Conservation (phyloP, 2,329 filamentous ascomycete species). For the Sporothrix phasma region DNA sequence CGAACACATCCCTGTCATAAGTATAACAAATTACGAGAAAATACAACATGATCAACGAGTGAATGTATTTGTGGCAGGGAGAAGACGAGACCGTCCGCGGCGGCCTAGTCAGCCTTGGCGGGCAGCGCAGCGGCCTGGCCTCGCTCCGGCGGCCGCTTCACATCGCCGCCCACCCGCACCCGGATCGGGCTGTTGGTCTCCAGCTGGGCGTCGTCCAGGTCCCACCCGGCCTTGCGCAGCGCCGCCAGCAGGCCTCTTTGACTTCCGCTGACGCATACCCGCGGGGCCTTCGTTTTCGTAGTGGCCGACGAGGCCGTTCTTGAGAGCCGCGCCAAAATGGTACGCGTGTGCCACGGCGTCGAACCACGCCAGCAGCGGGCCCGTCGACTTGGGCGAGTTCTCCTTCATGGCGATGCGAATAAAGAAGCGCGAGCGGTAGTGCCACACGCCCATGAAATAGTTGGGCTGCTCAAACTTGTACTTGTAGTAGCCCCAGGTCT, state of each 20-base stretch:
- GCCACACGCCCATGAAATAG: slow-evolving; percentile 53
- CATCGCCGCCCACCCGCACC: slow-evolving; percentile 27
- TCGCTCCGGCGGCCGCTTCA: slow-evolving; percentile 22
- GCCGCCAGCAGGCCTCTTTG: slow-evolving; percentile 27
- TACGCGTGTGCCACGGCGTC: slow-evolving; percentile 34
- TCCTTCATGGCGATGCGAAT: slow-evolving; percentile 54
- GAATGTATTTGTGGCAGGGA: background rate
- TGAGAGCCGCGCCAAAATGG: slow-evolving; percentile 29
- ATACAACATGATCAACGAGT: no score
- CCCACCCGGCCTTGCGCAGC: slow-evolving; percentile 49
- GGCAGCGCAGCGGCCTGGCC: background rate
- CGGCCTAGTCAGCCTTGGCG: slow-evolving; percentile 1
- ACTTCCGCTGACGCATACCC: slow-evolving; percentile 36
- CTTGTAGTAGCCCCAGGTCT: slow-evolving; percentile 26
- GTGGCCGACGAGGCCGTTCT: slow-evolving; percentile 28
- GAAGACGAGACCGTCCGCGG: background rate
- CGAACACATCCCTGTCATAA: background rate
- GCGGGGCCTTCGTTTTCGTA: slow-evolving; percentile 30
- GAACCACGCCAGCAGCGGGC: slow-evolving; percentile 30
- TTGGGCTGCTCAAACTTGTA: slow-evolving; percentile 33
- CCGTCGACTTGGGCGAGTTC: slow-evolving; percentile 30
- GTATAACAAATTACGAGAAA: no score
- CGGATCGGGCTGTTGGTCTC: slow-evolving; percentile 50
- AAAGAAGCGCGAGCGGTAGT: slow-evolving; percentile 32
- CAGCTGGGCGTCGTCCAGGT: slow-evolving; percentile 51